Evolutionary conservation across 495 filamentous ascomycete species (phyloP), one percentile per base, ranked within the genome.

Genomic region (Hypoxylon rickii): DNA sequence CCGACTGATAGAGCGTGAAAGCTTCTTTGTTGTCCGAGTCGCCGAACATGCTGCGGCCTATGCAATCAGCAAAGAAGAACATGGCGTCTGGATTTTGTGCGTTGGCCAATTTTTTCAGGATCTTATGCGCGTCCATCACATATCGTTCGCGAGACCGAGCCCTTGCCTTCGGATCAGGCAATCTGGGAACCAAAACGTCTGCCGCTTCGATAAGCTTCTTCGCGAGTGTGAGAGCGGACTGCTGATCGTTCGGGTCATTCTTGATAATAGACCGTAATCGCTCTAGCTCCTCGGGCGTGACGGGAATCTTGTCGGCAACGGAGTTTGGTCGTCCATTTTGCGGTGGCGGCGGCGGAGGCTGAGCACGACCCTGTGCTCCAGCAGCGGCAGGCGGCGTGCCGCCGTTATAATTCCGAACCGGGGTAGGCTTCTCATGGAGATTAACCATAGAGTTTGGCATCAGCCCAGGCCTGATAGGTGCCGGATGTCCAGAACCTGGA

Each of bases 31-130:
- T 81, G 60, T 97, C 93, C 0, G 81, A 75, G 55, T 91, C 85
- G 85, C 73, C 68, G 16, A 78, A 71, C 6, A 74, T 56, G 20
- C 92, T 91, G 47, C 89, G 84, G 15, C 92, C 94, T 44, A 92
- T 85, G 70, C 87, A 91, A 69, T 97, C 93, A 8, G 92, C 94
- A 22, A 96, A 73, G 66, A 89, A 96, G 74, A 98, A 98, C 79
- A 93, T 93, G 18, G 94, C 94, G 8, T 96, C 93, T 0, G 87
- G 69, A 61, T 89, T 79, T 65, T 72, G 71, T 22, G 71, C 73
- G 31, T 78, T 79, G 7, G 83, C 86, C 12, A 96, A 82, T 70
- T 92, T 96, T 73, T 96, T 95, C 38, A 97, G 72, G 33, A 91
- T 86, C 70, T 96, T 97, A 66, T 93, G 81, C 3, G 91, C 90